Conservation (phyloP, 768 basidiomycete genomes). For the Leccinum broughii region DNA sequence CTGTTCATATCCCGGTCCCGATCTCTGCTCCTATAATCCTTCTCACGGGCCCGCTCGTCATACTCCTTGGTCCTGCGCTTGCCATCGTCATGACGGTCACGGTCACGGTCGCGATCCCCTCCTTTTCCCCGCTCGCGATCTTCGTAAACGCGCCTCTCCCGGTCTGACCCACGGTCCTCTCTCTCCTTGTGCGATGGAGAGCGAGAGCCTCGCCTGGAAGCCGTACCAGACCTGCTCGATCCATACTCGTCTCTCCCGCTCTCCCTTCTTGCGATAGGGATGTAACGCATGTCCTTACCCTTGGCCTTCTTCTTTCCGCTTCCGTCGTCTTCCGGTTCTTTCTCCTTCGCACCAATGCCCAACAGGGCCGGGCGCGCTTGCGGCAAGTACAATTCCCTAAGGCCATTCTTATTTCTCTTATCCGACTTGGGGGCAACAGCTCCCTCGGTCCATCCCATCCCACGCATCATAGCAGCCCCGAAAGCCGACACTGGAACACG, state of each 20-base stretch:
- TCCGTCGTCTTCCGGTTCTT: slow-evolving; percentile 70
- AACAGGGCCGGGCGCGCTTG: slow-evolving; percentile 79
- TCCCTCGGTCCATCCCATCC: slow-evolving; percentile 96
- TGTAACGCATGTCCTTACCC: slow-evolving; percentile 69
- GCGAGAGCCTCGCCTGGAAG: slow-evolving; percentile 51
- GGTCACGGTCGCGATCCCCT: slow-evolving; percentile 7
- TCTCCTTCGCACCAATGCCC: slow-evolving; percentile 93
- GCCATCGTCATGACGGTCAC: slow-evolving; percentile 14
- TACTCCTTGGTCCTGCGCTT: slow-evolving; percentile 14
- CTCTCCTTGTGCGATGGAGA: slow-evolving; percentile 41
- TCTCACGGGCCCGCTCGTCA: slow-evolving; percentile 16
- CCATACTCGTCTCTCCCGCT: slow-evolving; percentile 35
- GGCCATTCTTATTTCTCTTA: slow-evolving; percentile 51
- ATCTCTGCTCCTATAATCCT: slow-evolving; percentile 16
- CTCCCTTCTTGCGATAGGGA: slow-evolving; percentile 79
- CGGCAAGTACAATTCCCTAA: slow-evolving; percentile 81
- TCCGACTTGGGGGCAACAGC: slow-evolving; percentile 62
- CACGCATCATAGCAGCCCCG: slow-evolving; percentile 87
- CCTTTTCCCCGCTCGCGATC: slow-evolving; percentile 19
- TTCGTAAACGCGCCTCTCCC: slow-evolving; percentile 11
- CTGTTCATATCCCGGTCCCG: slow-evolving; percentile 26
- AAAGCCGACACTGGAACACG: slow-evolving; percentile 92
- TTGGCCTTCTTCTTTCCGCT: slow-evolving; percentile 51
- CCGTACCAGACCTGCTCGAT: slow-evolving; percentile 37
- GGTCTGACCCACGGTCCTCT: slow-evolving; percentile 10